A percentile compares a stretch with the other conserved stretches of the same genome.
phyloP scores from a whole-genome alignment of 208 protist genomes.

The Leishmania major region DNA sequence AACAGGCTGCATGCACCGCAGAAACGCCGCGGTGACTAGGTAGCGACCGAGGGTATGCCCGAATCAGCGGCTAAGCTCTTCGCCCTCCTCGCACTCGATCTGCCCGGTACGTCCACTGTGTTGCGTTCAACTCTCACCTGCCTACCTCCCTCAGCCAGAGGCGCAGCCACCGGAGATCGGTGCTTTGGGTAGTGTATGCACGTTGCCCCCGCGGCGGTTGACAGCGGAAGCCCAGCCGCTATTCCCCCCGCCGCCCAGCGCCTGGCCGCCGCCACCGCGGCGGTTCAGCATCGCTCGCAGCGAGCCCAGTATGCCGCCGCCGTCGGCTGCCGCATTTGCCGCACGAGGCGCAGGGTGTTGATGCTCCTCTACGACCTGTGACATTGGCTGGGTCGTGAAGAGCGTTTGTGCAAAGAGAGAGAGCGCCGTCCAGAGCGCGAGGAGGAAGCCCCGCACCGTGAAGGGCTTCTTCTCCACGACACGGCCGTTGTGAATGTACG shows the following conservation, averaged over 20 bases:
- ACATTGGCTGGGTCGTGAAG: constrained; percentile 52
- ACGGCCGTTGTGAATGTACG: constrained; percentile 73
- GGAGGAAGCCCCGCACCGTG: constrained; percentile 52
- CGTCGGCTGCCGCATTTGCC: constrained; percentile 3
- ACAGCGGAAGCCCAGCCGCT: constrained; percentile 32
- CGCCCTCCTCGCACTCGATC: not conserved
- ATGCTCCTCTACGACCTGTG: constrained; percentile 49
- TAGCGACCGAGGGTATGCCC: not conserved
- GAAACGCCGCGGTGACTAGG: not conserved
- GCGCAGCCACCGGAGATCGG: constrained; percentile 31
- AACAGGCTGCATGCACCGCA: not conserved
- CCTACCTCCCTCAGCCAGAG: constrained; percentile 31
- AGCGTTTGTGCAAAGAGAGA: constrained; percentile 73
- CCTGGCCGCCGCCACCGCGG: constrained; percentile 21
- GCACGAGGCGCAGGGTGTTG: constrained; percentile 14
- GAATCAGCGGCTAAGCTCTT: not conserved
- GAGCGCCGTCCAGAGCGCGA: constrained; percentile 40
- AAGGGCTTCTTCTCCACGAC: constrained; percentile 83
- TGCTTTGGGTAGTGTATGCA: constrained; percentile 54
- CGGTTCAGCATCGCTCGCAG: constrained; percentile 19
- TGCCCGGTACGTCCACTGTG: not conserved
- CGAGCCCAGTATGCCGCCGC: not conserved
- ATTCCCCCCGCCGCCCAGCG: constrained; percentile 7
- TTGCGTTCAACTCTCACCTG: constrained; percentile 1
- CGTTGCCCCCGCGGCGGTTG: constrained; percentile 39